Evolutionary conservation across 2,329 filamentous ascomycete genomes (phyloP).

Genomic region (Bipolaris cookei): DNA sequence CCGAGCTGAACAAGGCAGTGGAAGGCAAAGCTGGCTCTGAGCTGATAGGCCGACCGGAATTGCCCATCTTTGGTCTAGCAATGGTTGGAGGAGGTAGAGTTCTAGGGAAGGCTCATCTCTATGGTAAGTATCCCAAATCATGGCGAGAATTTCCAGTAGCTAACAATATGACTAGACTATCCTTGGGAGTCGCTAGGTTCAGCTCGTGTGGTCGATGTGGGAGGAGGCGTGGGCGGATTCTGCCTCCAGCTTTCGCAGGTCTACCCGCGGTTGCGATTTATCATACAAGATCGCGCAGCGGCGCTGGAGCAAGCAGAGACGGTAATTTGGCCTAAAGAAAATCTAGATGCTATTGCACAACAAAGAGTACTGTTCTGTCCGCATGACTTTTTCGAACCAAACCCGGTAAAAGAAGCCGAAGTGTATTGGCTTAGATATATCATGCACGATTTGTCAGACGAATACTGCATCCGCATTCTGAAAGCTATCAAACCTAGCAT

Average conservation of each 20-base stretch:
- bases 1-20: constrained; percentile 14
- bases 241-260: constrained; percentile 6
- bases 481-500: constrained; percentile 33
- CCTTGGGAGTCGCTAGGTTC: constrained; percentile 9
- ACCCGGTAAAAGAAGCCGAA: constrained; percentile 38
- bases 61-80: constrained; percentile 31
- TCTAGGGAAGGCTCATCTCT: constrained; percentile 34
- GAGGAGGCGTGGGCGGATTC: constrained; percentile 43
- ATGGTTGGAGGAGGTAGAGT: constrained; percentile 41
- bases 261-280: neutral
- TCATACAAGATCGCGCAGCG: constrained; percentile 26
- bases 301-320: neutral
- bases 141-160: neutral
- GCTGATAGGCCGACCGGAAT: constrained; percentile 29
- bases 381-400: constrained; percentile 44
- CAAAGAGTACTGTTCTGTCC: constrained; percentile 27
- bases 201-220: constrained; percentile 40
- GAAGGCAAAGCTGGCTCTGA: constrained; percentile 8
- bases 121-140: constrained; percentile 22
- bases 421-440: constrained; percentile 45
- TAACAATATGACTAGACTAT: neutral
- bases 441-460: constrained; percentile 45
- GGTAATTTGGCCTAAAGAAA: neutral
- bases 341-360: neutral
- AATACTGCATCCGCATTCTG: constrained; percentile 37